Conservation (phyloP, 495 filamentous ascomycete genomes). For the Arthonia radiata region DNA sequence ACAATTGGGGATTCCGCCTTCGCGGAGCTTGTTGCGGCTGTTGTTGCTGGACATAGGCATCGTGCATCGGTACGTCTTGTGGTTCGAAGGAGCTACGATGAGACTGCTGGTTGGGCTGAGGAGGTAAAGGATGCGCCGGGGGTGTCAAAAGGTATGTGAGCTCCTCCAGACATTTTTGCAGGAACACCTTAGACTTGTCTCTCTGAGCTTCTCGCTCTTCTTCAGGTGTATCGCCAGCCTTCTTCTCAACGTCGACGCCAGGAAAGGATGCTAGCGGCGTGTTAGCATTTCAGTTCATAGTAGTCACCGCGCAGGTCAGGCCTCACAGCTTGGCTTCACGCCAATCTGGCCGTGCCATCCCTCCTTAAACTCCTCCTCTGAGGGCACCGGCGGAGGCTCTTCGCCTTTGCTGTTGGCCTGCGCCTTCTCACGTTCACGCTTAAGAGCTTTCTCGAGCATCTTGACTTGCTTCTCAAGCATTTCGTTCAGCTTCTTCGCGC, state of each 20-base stretch:
- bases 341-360: neutral
- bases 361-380: constrained; percentile 11
- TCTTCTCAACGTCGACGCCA: constrained; percentile 7
- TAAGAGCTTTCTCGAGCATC: constrained; percentile 74
- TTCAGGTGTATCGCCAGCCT: constrained; percentile 3
- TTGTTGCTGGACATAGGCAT: constrained; percentile 16
- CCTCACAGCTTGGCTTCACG: too few relatives aligned
- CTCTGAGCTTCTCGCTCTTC: constrained; percentile 14
- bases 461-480: constrained; percentile 69
- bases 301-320: constrained; percentile 4
- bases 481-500: constrained; percentile 65
- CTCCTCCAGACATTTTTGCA: constrained; percentile 19
- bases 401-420: constrained; percentile 40
- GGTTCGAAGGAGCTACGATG: constrained; percentile 7
- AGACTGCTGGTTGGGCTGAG: constrained; percentile 9
- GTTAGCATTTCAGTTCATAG: constrained; percentile 4
- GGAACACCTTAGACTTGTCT: constrained; percentile 17
- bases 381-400: constrained; percentile 36
- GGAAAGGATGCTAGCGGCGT: constrained; percentile 19
- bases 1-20: constrained; percentile 30
- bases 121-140: constrained; percentile 17
- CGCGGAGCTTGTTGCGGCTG: constrained; percentile 18
- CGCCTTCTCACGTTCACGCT: constrained; percentile 39
- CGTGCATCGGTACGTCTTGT: constrained; percentile 14
- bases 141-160: constrained; percentile 22